Base-by-base conservation (phyloP, 768 basidiomycete species). In the Cytidiella melzeri region DNA sequence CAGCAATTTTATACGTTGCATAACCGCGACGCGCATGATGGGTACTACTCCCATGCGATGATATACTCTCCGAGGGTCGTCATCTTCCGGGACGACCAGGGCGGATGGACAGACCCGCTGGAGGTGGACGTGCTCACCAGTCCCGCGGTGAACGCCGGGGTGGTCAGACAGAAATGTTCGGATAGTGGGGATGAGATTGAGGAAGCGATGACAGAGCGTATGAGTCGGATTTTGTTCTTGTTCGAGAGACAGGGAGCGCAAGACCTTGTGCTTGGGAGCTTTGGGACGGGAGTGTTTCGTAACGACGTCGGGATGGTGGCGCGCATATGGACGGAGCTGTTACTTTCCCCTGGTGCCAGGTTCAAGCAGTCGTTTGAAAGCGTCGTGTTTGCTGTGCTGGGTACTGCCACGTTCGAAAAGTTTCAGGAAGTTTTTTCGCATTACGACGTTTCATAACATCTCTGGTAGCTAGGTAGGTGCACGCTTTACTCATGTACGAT, bases 41-140 rank as follows among this genome's bases (percentile, higher is more conserved):
- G 82, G 0, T 84, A 77, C 62, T 88, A 88, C 62, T 73, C 84
- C n/a, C 82, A 89, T 62, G 78, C 84, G 19, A 87, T 90, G 79
- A 71, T 90, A 21, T 87, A 81, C 57, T 83, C 84, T 11, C 85
- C 87, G 1, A 66, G 69, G 26, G 73, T 89, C 45, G 64, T 72
- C 15, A 62, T 87, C 26, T 76, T 89, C 53, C 78, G 84, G 12
- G 73, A 81, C 54, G 84, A 91, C 58, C 61, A 65, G 12, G 85
- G 83, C 34, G 65, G 64, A 11, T 80, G 73, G 74, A 60, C 73
- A 9, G 66, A 72, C 36, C 86, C 87, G 4, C 67, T 80, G 50
- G 68, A 75, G 41, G 72, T 81, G 18, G 83, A 87, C 53, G 72
- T 90, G 13, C 61, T 89, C 46, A 87, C 84, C 3, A 78, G 82